Percentiles rank a stretch among this genome's conserved stretches.
phyloP scores from a whole-genome alignment of 495 filamentous ascomycete species.

The Eremomyces bilateralis region DNA sequence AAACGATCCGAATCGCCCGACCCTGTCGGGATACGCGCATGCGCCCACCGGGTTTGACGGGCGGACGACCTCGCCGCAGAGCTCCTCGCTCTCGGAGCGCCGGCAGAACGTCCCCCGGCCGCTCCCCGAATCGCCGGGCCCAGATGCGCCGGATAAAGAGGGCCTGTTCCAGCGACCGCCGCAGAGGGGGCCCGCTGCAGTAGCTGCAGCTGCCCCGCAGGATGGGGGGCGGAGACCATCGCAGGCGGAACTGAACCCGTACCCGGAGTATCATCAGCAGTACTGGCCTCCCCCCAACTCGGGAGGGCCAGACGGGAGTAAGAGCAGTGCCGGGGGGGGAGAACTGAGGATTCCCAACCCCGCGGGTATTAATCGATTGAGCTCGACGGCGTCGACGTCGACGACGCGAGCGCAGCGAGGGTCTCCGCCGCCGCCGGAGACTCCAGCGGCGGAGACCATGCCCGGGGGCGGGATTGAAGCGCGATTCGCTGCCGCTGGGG shows the following conservation, averaged over 20 bases:
- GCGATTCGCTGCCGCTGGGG: slow-evolving; percentile 70
- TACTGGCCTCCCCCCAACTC: slow-evolving; percentile 35
- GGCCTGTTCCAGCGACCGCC: slow-evolving; percentile 36
- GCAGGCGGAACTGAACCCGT: slow-evolving; percentile 23
- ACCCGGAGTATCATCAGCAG: slow-evolving; percentile 38
- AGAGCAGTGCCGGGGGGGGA: slow-evolving; percentile 1
- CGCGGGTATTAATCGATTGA: slow-evolving; percentile 49
- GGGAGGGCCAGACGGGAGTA: background rate
- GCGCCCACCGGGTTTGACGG: slow-evolving; percentile 2
- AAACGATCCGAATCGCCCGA: slow-evolving; percentile 19
- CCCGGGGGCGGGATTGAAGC: slow-evolving; percentile 68
- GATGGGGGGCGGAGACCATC: slow-evolving; percentile 7
- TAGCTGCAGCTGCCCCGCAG: slow-evolving; percentile 9
- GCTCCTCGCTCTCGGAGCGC: slow-evolving; percentile 13
- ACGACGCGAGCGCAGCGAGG: slow-evolving; percentile 83
- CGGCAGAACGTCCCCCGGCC: slow-evolving; percentile 44
- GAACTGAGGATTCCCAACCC: slow-evolving; percentile 22
- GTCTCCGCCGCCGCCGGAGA: slow-evolving; percentile 88
- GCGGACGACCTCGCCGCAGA: background rate
- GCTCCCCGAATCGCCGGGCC: slow-evolving; percentile 52
- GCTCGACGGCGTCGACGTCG: slow-evolving; percentile 74
- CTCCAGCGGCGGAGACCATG: slow-evolving; percentile 48
- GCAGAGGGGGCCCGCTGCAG: slow-evolving; percentile 11
- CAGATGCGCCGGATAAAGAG: slow-evolving; percentile 46
- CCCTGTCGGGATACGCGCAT: slow-evolving; percentile 14